Evolutionary conservation across 176 grass and related monocot genomes (phyloP).

Genomic region (Carex myosuroides): DNA sequence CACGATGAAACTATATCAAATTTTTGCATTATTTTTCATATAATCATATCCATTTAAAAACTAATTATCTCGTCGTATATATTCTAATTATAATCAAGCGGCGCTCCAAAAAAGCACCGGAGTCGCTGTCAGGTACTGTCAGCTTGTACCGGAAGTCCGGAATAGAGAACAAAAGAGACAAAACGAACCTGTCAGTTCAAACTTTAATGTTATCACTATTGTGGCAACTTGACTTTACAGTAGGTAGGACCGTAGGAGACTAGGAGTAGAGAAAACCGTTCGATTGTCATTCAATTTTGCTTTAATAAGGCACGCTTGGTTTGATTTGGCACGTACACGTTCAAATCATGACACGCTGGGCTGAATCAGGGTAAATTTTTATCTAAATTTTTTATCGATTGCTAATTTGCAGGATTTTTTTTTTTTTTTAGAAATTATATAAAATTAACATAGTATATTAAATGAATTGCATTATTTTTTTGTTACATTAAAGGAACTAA

Average conservation of each 20-base stretch:
- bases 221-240: not conserved
- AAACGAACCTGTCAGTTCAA: not conserved
- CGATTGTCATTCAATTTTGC: not conserved
- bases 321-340: not conserved
- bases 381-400: too few relatives aligned
- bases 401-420: too few relatives aligned
- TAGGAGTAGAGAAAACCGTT: not conserved
- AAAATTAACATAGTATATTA: too few relatives aligned
- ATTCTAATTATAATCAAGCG: too few relatives aligned
- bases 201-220: not conserved
- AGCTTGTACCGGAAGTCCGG: not conserved
- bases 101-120: not conserved
- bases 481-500: too few relatives aligned
- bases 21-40: too few relatives aligned
- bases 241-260: not conserved
- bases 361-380: not conserved
- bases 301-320: not conserved
- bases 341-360: not conserved
- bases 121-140: not conserved
- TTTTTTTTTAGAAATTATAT: too few relatives aligned
- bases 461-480: too few relatives aligned
- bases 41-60: not conserved
- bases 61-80: too few relatives aligned
- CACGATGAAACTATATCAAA: too few relatives aligned
- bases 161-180: not conserved